phyloP scores from a whole-genome alignment of 2,329 filamentous ascomycete genomes.

The Trichophyton rubrum region DNA sequence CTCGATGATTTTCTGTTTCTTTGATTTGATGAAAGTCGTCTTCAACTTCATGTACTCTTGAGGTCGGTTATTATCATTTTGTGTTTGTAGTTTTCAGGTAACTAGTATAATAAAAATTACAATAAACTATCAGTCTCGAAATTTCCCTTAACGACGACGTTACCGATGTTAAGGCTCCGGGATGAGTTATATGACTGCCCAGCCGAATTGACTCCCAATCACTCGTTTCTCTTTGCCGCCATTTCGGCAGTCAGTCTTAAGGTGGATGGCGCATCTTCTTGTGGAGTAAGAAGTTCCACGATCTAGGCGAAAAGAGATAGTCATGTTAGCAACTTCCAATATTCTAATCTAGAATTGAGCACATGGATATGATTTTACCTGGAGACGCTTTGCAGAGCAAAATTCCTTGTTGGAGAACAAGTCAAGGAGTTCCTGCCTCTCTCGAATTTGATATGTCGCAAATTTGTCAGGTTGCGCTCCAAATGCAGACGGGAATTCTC shows the following conservation, averaged over 20 bases:
- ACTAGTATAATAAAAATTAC: too few species aligned
- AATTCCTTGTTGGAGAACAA: constrained; percentile 54
- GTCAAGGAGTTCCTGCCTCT: constrained; percentile 51
- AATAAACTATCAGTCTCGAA: too few species aligned
- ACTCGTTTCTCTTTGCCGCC: constrained; percentile 50
- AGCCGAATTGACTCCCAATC: not conserved
- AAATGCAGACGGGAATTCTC: constrained; percentile 53
- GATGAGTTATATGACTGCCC: too few species aligned
- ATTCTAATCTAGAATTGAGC: not conserved
- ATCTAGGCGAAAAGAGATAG: constrained; percentile 43
- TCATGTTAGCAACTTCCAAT: constrained; percentile 7
- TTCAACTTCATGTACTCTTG: not conserved
- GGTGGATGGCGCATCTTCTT: constrained; percentile 58
- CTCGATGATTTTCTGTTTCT: not conserved
- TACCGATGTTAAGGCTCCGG: too few species aligned
- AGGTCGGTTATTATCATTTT: not conserved
- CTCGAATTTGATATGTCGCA: constrained; percentile 52
- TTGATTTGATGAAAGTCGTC: not conserved
- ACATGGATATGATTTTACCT: constrained; percentile 21
- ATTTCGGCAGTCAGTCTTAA: constrained; percentile 56
- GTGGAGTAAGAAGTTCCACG: constrained; percentile 67
- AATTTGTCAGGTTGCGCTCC: constrained; percentile 45
- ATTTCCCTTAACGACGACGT: too few species aligned
- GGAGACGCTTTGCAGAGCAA: constrained; percentile 35
- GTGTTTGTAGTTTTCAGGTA: not conserved